Base-by-base conservation (phyloP, 768 basidiomycete species). In the Kwoniella europaea region DNA sequence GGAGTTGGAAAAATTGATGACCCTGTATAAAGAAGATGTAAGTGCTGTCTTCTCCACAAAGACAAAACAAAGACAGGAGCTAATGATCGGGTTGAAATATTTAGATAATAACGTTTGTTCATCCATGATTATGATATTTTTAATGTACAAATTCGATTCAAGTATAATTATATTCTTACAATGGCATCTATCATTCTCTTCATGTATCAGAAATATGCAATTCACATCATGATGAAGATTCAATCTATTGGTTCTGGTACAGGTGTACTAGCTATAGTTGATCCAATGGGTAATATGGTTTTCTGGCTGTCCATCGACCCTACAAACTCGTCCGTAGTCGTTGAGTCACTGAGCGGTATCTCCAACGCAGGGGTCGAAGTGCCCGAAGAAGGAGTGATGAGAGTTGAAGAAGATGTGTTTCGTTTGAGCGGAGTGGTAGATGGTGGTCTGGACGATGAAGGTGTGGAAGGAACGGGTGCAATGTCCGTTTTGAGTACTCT, bases 11-110 rank as follows among this genome's bases (percentile, higher is more conserved):
- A 90, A 91, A 76, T 89, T 97, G 6, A 82, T 97, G 43, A 89
- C 91, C 76, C 88, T 92, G 74, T 98, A 94, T 81, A 90, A 92
- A 29, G 92, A 93, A 86, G 91, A 92, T 84, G 92, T 97, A 77
- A 84, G 91, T 84, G 35, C 35, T 35, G 35, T 35, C 35, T 35
- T 35, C 35, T 35, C 1, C 6, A 35, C 35, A 9, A 35, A 35
- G 35, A 35, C 6, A 0, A 35, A 1, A 35, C 6, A 0, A 35
- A 1, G 4, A 22, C 15, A 29, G 20, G 22, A 16, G 46, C 52
- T 55, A 16, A 53, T 53, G 10, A 59, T 65, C 71, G 68, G 72
- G 29, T 41, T 50, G 60, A 10, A 10, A 35, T 41, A 42, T 22
- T 22, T 65, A 82, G 81, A 68, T 82, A 43, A 73, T 82, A 52